phyloP scores from a whole-genome alignment of 2,329 filamentous ascomycete genomes.

The Calonectria multiphialidica region DNA sequence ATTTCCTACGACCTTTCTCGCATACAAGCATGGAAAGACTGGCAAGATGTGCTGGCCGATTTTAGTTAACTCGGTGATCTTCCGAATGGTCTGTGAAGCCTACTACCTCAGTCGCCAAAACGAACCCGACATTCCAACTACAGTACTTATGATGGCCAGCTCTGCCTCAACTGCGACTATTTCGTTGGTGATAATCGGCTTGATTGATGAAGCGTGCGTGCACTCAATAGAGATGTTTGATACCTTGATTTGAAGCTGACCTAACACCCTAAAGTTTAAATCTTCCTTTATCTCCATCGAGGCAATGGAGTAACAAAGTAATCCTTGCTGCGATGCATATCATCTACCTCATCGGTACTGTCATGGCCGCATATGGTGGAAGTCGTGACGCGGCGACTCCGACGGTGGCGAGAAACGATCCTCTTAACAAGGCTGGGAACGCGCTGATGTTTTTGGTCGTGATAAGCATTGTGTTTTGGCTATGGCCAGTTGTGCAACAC shows the following conservation, averaged over 20 bases:
- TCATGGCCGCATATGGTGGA: constrained; percentile 16
- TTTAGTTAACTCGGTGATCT: constrained; percentile 33
- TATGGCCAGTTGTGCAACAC: background rate
- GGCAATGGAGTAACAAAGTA: background rate
- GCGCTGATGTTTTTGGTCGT: constrained; percentile 10
- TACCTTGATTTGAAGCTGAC: background rate
- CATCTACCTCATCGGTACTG: background rate
- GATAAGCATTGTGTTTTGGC: background rate
- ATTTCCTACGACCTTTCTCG: background rate
- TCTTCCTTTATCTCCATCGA: background rate
- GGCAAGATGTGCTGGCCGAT: constrained; percentile 48
- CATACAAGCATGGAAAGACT: constrained; percentile 41
- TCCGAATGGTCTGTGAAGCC: constrained; percentile 29
- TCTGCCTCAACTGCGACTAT: constrained; percentile 1
- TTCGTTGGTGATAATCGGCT: constrained; percentile 10
- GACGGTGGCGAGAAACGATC: background rate
- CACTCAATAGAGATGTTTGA: background rate
- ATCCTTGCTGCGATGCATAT: constrained; percentile 7
- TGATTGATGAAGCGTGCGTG: constrained; percentile 21
- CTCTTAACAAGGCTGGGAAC: constrained; percentile 11
- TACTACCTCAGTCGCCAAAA: constrained; percentile 8
- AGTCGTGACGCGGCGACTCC: background rate
- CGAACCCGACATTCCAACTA: constrained; percentile 8
- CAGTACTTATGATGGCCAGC: constrained; percentile 2
- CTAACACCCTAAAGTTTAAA: background rate